Evolutionary conservation across 2,329 filamentous ascomycete genomes (phyloP).

Genomic region (Penicillium sclerotigenum): DNA sequence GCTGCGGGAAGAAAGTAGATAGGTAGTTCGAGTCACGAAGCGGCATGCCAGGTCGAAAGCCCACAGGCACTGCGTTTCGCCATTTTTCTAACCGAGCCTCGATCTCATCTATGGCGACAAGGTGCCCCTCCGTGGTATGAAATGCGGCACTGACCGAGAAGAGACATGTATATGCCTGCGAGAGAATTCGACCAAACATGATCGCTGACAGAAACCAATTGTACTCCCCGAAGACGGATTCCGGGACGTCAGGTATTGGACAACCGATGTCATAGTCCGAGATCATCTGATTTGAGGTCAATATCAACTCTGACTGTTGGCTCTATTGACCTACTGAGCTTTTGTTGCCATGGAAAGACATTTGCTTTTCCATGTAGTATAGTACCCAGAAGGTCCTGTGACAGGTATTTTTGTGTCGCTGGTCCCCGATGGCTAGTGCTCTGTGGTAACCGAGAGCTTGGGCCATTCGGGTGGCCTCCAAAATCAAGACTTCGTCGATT

Average conservation of each 20-base stretch:
- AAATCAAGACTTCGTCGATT: constrained; percentile 32
- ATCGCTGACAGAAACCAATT: constrained; percentile 38
- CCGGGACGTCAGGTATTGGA: constrained; percentile 31
- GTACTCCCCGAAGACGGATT: constrained; percentile 32
- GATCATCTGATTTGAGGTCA: background rate
- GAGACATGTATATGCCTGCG: constrained; percentile 33
- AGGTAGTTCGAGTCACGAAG: background rate
- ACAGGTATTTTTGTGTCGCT: constrained; percentile 10
- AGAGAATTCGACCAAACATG: constrained; percentile 32
- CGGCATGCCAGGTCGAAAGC: constrained; percentile 26
- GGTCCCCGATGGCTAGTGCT: background rate
- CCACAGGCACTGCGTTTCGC: constrained; percentile 29
- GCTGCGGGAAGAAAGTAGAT: background rate
- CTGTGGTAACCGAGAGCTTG: constrained; percentile 25
- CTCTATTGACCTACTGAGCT: constrained; percentile 29
- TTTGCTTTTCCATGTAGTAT: constrained; percentile 41
- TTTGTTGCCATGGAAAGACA: constrained; percentile 29
- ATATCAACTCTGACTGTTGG: background rate
- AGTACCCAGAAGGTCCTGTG: constrained; percentile 41
- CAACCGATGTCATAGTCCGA: background rate
- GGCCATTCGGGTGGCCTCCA: constrained; percentile 38
- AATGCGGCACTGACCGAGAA: constrained; percentile 36
- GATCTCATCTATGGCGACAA: background rate
- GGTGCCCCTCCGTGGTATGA: constrained; percentile 8
- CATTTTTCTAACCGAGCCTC: constrained; percentile 26